These are phyloP conservation scores for Neobulgaria alba DNA, from an alignment of 2,329 filamentous ascomycete genomes.

Conservation along the genomic window DNA sequence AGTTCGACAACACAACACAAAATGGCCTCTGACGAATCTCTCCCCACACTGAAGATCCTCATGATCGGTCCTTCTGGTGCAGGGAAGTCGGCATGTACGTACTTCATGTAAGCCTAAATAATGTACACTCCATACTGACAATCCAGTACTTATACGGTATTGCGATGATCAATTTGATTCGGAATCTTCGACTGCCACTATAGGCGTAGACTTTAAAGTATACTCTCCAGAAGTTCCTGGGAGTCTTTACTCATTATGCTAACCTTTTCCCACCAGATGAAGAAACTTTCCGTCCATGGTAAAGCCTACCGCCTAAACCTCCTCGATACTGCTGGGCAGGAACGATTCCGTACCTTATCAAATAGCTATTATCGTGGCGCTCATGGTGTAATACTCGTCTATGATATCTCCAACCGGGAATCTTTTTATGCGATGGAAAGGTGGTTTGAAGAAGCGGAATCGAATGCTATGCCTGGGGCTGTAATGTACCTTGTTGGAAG, in stretches of 20 bases:
- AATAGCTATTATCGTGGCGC: conserved; percentile 94
- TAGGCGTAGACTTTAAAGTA: conserved; percentile 50
- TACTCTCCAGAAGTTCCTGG: not conserved
- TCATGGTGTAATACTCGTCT: conserved; percentile 89
- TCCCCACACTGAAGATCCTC: conserved; percentile 44
- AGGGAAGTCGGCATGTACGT: conserved; percentile 46
- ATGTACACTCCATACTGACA: conserved; percentile 4
- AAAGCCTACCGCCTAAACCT: conserved; percentile 44
- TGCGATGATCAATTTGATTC: conserved; percentile 50
- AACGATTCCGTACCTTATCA: conserved; percentile 90
- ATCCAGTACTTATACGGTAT: conserved; percentile 46
- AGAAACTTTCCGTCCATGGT: conserved; percentile 43
- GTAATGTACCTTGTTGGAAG: conserved; percentile 43
- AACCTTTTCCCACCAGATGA: conserved; percentile 32
- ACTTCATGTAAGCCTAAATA: not conserved
- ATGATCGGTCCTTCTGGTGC: conserved; percentile 48
- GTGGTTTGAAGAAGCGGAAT: conserved; percentile 46
- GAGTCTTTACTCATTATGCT: not conserved
- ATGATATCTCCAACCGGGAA: conserved; percentile 68
- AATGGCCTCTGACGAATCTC: conserved; percentile 38
- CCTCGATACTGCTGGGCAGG: conserved; percentile 86
- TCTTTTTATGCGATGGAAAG: conserved; percentile 43
- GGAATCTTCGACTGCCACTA: conserved; percentile 45
- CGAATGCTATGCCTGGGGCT: conserved; percentile 40
- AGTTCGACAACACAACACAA: conserved; percentile 5